Conservation (phyloP, 768 basidiomycete species). For the Mycena galericulata region DNA sequence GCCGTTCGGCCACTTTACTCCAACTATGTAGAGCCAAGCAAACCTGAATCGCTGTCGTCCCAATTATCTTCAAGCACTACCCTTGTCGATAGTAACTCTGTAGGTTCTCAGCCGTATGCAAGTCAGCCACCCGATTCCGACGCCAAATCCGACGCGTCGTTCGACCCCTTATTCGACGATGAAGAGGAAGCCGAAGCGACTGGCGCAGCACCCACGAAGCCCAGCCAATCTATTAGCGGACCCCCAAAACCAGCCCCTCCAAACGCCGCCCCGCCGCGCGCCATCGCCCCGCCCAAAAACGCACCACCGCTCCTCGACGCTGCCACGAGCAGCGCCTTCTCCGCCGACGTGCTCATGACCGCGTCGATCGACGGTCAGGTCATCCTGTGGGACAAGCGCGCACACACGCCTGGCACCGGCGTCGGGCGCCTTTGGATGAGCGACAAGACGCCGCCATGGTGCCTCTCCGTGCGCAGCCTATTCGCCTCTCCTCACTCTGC, state of each 20-base stretch:
- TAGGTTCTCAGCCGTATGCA: slow-evolving; percentile 20
- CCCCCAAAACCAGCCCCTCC: background rate
- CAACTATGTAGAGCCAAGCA: slow-evolving; percentile 2
- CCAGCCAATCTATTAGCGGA: slow-evolving; percentile 8
- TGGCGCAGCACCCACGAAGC: background rate
- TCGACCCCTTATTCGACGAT: slow-evolving; percentile 92
- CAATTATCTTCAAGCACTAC: slow-evolving; percentile 24
- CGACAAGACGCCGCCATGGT: slow-evolving; percentile 96
- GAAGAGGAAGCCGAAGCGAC: slow-evolving; percentile 63
- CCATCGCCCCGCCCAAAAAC: slow-evolving; percentile 73
- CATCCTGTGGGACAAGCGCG: slow-evolving; percentile 90
- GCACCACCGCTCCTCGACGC: slow-evolving; percentile 81
- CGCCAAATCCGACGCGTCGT: slow-evolving; percentile 82
- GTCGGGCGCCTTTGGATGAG: slow-evolving; percentile 90
- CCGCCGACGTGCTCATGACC: slow-evolving; percentile 88
- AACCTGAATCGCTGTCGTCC: slow-evolving; percentile 3
- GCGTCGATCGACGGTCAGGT: slow-evolving; percentile 94
- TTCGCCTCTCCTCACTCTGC: background rate
- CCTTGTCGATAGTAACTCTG: slow-evolving; percentile 37
- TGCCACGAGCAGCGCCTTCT: slow-evolving; percentile 70
- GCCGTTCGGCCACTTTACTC: slow-evolving; percentile 68
- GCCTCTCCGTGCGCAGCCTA: slow-evolving; percentile 80
- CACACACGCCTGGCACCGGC: slow-evolving; percentile 70
- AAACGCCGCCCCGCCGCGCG: slow-evolving; percentile 38
- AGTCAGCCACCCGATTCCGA: slow-evolving; percentile 58